Evolutionary conservation across 2,329 filamentous ascomycete species (phyloP).

Genomic region (Colletotrichum navitas): DNA sequence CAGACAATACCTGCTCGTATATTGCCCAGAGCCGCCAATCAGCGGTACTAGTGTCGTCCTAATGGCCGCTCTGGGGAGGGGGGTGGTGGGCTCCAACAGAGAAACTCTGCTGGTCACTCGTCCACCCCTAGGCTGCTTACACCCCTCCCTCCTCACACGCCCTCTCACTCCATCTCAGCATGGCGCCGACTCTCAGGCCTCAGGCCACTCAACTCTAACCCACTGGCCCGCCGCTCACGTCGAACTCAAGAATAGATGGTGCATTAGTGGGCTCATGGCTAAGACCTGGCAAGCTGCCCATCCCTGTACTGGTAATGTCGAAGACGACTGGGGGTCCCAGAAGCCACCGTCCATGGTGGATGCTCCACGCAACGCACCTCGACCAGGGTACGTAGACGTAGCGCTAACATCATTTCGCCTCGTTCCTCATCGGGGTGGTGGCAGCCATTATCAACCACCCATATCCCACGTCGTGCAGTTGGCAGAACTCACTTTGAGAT

Average conservation of each 20-base stretch:
- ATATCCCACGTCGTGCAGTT: slow-evolving; percentile 40
- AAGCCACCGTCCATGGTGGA: slow-evolving; percentile 46
- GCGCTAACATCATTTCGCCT: slow-evolving; percentile 43
- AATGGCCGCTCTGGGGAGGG: slow-evolving; percentile 45
- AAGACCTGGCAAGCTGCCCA: slow-evolving; percentile 46
- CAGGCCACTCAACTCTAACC: slow-evolving; percentile 49
- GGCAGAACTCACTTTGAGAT: background rate
- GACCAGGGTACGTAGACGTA: slow-evolving; percentile 40
- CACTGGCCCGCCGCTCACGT: slow-evolving; percentile 46
- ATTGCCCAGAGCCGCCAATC: slow-evolving; percentile 62
- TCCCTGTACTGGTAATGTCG: slow-evolving; percentile 47
- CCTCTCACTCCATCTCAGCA: slow-evolving; percentile 11
- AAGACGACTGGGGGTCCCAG: slow-evolving; percentile 43
- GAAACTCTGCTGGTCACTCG: slow-evolving; percentile 47
- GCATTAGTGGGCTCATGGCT: slow-evolving; percentile 51
- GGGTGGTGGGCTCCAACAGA: slow-evolving; percentile 45
- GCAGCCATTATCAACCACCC: slow-evolving; percentile 43
- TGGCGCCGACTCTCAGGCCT: slow-evolving; percentile 42
- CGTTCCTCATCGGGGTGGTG: slow-evolving; percentile 40
- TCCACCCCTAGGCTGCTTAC: slow-evolving; percentile 42
- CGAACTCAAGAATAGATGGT: slow-evolving; percentile 59
- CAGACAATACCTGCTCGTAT: slow-evolving; percentile 62
- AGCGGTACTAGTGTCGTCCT: slow-evolving; percentile 45
- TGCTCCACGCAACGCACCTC: slow-evolving; percentile 53
- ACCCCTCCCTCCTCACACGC: slow-evolving; percentile 44